Conservation (phyloP, 139 green algal genomes). For the Coccomyxa sp. region DNA sequence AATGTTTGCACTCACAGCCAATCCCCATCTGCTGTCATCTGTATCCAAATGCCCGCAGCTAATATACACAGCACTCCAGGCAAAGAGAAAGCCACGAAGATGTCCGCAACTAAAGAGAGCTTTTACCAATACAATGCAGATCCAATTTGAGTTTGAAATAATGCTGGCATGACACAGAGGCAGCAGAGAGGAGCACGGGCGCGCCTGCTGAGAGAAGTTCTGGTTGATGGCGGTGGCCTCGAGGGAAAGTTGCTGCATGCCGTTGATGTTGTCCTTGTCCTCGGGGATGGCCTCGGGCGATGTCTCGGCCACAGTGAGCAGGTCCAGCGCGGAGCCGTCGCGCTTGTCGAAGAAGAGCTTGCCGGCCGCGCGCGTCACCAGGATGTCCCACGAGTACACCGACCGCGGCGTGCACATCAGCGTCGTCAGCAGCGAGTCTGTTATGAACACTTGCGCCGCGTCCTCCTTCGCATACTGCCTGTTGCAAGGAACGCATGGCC, state of each 20-base stretch:
- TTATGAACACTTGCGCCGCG: slow-evolving; percentile 82
- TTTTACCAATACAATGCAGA: no score
- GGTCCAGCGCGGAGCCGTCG: slow-evolving; percentile 69
- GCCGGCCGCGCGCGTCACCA: slow-evolving; percentile 55
- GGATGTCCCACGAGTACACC: slow-evolving; percentile 90
- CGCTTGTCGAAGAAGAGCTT: slow-evolving; percentile 89
- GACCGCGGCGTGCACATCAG: slow-evolving; percentile 91
- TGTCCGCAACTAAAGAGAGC: background rate
- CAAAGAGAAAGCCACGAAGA: background rate
- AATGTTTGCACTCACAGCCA: no score
- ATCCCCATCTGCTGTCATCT: no score
- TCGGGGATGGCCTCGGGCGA: slow-evolving; percentile 59
- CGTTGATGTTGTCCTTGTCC: slow-evolving; percentile 93
- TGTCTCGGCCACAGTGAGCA: slow-evolving; percentile 77
- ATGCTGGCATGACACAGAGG: background rate
- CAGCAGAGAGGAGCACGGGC: background rate
- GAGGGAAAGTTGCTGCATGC: slow-evolving; percentile 73
- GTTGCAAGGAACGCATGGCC: background rate
- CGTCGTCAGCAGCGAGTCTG: slow-evolving; percentile 84
- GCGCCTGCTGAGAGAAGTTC: slow-evolving; percentile 85
- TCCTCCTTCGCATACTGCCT: slow-evolving; percentile 57
- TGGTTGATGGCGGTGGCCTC: slow-evolving; percentile 93
- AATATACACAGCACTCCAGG: background rate
- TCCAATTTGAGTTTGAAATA: no score
- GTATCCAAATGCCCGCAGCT: no score